Evolutionary conservation across 768 basidiomycete species (phyloP).

Genomic region (Trichaptum fuscoviolaceum): DNA sequence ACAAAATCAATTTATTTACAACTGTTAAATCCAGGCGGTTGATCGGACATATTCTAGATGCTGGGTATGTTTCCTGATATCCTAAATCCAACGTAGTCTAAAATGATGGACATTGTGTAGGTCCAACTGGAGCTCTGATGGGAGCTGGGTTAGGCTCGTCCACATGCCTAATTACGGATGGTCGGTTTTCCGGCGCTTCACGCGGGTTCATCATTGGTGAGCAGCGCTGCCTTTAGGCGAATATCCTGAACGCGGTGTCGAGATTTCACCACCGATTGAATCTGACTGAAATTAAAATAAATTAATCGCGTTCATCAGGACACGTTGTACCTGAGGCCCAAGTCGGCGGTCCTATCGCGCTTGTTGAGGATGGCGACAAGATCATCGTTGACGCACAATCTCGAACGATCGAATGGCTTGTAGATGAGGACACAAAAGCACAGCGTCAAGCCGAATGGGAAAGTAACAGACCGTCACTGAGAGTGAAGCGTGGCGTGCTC

Average conservation of each 20-base stretch:
- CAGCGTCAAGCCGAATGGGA: slow-evolving; percentile 64
- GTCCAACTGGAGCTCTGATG: slow-evolving; percentile 79
- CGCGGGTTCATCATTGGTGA: slow-evolving; percentile 57
- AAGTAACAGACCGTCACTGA: slow-evolving; percentile 58
- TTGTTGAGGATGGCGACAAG: slow-evolving; percentile 82
- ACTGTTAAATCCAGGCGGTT: slow-evolving; percentile 2
- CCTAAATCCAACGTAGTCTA: slow-evolving; percentile 3
- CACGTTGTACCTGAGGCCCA: slow-evolving; percentile 97
- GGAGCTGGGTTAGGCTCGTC: slow-evolving; percentile 77
- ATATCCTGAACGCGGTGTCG: neutral
- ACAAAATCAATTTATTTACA: slow-evolving; percentile 1
- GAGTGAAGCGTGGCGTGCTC: slow-evolving; percentile 69
- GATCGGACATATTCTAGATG: slow-evolving; percentile 32
- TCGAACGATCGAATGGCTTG: slow-evolving; percentile 66
- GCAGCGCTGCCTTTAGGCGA: slow-evolving; percentile 6
- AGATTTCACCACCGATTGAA: neutral
- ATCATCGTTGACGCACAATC: slow-evolving; percentile 74
- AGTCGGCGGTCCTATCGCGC: slow-evolving; percentile 88
- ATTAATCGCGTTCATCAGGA: slow-evolving; percentile 29
- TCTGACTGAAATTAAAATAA: neutral
- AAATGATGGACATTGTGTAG: slow-evolving; percentile 24
- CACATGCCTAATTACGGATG: slow-evolving; percentile 83
- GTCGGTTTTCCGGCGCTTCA: slow-evolving; percentile 83
- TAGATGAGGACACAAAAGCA: slow-evolving; percentile 60
- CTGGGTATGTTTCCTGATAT: slow-evolving; percentile 28